Evolutionary conservation across 2,329 filamentous ascomycete genomes (phyloP).

Genomic region (Pseudocercospora crystallina): DNA sequence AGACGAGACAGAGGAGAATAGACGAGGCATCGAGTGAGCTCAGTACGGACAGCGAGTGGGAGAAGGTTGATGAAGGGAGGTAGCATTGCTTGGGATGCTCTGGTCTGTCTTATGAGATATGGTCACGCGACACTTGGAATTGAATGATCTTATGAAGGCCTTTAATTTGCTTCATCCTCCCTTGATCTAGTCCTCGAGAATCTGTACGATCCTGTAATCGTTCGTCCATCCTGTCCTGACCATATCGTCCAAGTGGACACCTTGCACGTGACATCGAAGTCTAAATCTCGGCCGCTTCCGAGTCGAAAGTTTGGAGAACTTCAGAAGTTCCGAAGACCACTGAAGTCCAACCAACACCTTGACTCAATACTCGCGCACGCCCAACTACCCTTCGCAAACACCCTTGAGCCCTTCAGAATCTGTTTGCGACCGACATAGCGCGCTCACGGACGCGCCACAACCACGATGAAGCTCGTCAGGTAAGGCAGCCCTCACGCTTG

Average conservation of each 20-base stretch:
- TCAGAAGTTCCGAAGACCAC: too few relatives aligned
- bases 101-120: background rate
- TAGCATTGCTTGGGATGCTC: conserved; percentile 43
- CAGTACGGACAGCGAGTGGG: conserved; percentile 94
- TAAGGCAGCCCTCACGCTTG: conserved; percentile 51
- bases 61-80: conserved; percentile 77
- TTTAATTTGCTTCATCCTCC: too few relatives aligned
- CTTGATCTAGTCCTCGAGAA: too few relatives aligned
- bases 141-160: conserved; percentile 1
- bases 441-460: conserved; percentile 18
- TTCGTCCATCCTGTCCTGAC: too few relatives aligned
- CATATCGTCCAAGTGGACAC: too few relatives aligned
- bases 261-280: background rate
- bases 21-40: conserved; percentile 35
- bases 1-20: conserved; percentile 23
- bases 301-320: too few relatives aligned
- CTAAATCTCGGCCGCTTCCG: background rate
- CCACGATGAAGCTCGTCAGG: conserved; percentile 95
- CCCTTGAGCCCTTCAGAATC: too few relatives aligned
- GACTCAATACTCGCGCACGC: too few relatives aligned
- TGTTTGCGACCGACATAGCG: background rate
- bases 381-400: too few relatives aligned
- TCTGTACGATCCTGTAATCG: too few relatives aligned
- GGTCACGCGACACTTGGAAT: background rate
- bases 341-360: too few relatives aligned